phyloP scores from a whole-genome alignment of 106 monocot species.

The Platanthera guangdongensis region DNA sequence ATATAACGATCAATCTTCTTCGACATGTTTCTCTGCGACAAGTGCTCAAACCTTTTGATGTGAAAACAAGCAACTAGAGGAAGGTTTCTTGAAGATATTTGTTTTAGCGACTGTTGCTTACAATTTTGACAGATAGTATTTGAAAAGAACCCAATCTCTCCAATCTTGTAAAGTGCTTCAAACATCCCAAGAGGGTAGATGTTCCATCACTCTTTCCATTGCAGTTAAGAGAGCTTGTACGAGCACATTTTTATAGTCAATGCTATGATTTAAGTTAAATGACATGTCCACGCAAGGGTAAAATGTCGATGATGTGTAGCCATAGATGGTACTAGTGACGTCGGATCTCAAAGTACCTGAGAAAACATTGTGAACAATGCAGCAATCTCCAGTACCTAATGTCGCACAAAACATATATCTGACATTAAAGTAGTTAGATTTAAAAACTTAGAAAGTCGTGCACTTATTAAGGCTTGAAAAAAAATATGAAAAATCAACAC shows the following conservation, averaged over 20 bases:
- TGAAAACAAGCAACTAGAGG: conserved; percentile 84
- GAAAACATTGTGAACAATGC: conserved; percentile 86
- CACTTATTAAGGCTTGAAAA: not conserved
- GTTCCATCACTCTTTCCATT: conserved; percentile 32
- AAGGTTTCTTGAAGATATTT: conserved; percentile 87
- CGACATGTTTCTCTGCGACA: conserved; percentile 54
- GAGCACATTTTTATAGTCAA: conserved; percentile 10
- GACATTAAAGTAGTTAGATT: not conserved
- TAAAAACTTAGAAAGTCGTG: not conserved
- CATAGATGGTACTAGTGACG: conserved; percentile 84
- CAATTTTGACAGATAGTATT: conserved; percentile 79
- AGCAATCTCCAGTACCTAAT: conserved; percentile 76
- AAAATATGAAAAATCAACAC: not conserved
- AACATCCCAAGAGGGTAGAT: conserved; percentile 66
- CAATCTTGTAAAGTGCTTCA: conserved; percentile 76
- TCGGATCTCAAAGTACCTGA: conserved; percentile 92
- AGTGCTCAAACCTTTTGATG: conserved; percentile 91
- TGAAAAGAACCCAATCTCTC: conserved; percentile 81
- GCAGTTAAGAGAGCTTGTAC: conserved; percentile 19
- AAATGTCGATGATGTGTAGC: conserved; percentile 88
- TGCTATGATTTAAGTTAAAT: conserved; percentile 53
- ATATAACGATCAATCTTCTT: conserved; percentile 75
- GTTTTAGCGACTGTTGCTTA: conserved; percentile 86
- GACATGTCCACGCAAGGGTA: conserved; percentile 93
- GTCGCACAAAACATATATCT: not conserved